phyloP scores from a whole-genome alignment of 2,329 filamentous ascomycete genomes.

The Diaporthe batatas region DNA sequence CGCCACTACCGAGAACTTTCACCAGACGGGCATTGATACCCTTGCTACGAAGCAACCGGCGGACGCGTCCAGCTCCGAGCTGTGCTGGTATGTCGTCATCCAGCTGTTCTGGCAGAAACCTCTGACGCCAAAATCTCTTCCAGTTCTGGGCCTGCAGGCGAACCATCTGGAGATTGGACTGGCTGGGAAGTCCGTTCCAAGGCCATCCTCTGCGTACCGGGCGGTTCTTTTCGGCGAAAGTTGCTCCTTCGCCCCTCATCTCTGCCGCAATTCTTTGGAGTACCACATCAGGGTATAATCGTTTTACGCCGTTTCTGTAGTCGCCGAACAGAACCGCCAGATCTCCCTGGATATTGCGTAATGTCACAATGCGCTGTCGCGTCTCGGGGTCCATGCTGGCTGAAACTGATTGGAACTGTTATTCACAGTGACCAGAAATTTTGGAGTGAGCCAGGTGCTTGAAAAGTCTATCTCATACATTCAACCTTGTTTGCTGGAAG shows the following conservation, averaged over 20 bases:
- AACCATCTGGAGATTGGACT: neutral
- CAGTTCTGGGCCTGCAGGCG: neutral
- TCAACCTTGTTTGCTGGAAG: too few species aligned
- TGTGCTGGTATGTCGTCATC: neutral
- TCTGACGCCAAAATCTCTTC: conserved; percentile 20
- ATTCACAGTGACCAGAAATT: neutral
- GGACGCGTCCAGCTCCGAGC: conserved; percentile 1
- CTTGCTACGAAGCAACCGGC: conserved; percentile 13
- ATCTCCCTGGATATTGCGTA: neutral
- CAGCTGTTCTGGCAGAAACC: neutral
- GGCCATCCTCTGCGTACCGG: conserved; percentile 14
- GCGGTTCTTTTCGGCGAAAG: neutral
- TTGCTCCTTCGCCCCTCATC: neutral
- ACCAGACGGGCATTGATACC: neutral
- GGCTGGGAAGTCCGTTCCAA: conserved; percentile 1
- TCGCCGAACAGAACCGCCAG: neutral
- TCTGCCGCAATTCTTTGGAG: conserved; percentile 3
- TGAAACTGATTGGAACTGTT: neutral
- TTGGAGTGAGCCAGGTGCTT: neutral
- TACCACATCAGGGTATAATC: conserved; percentile 15
- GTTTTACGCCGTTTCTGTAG: neutral
- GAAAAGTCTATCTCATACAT: neutral
- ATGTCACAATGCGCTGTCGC: neutral
- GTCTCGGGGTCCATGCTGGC: neutral
- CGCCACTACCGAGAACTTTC: conserved; percentile 13